A percentile compares a stretch with the other conserved stretches of the same genome.
Conservation (phyloP, 202 grass and related monocot species). For the Dendrocalamus latiflorus region DNA sequence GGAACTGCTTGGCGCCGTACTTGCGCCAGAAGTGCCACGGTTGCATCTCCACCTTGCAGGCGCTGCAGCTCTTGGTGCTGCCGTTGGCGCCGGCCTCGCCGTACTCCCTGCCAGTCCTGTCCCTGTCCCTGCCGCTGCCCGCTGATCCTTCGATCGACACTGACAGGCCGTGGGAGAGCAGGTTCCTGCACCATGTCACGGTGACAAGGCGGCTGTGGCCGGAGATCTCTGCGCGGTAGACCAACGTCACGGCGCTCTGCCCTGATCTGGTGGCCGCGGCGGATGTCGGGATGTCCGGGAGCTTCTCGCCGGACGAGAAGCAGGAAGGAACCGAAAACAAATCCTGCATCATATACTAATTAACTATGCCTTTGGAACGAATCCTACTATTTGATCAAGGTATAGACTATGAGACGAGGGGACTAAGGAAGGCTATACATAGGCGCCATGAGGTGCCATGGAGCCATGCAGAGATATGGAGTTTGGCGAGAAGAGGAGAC, state of each 20-base stretch:
- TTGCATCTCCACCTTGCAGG: conserved; percentile 83
- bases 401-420: neutral
- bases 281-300: conserved; percentile 11
- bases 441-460: conserved; percentile 19
- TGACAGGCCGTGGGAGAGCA: conserved; percentile 56
- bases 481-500: conserved; percentile 34
- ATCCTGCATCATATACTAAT: conserved; percentile 58
- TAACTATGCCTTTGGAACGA: neutral
- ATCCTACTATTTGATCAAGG: conserved; percentile 2
- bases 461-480: conserved; percentile 30
- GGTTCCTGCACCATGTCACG: conserved; percentile 61
- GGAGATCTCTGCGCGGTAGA: conserved; percentile 59
- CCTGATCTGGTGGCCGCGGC: conserved; percentile 43
- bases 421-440: conserved; percentile 27
- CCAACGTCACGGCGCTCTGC: conserved; percentile 51
- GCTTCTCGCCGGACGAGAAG: conserved; percentile 65
- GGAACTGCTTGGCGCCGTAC: conserved; percentile 71
- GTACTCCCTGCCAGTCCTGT: conserved; percentile 20
- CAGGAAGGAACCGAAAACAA: conserved; percentile 67
- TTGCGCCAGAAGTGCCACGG: conserved; percentile 95
- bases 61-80: conserved; percentile 17
- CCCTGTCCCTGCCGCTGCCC: conserved; percentile 23
- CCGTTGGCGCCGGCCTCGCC: neutral
- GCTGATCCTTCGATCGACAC: conserved; percentile 51
- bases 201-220: conserved; percentile 55